A percentile compares a stretch with the other conserved stretches of the same genome.
Evolutionary conservation across 495 filamentous ascomycete genomes (phyloP).

Genomic region (Xylaria castorea): DNA sequence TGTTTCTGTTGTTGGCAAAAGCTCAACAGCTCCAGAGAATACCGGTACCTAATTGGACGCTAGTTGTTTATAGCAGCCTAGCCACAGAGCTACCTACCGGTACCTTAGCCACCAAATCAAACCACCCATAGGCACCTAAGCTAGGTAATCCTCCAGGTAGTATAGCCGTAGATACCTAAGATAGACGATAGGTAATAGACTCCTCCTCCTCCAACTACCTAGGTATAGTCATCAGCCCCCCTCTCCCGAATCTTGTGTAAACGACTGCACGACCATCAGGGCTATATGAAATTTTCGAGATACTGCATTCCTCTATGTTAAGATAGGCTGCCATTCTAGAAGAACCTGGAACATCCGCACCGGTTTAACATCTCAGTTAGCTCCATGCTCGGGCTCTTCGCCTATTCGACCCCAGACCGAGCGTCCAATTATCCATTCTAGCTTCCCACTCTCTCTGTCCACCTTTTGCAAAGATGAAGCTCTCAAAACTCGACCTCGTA

Average conservation of each 20-base stretch:
- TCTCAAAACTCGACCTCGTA: constrained; percentile 30
- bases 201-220: too few species aligned
- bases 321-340: background rate
- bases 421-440: constrained; percentile 36
- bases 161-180: too few species aligned
- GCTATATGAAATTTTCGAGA: background rate
- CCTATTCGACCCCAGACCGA: constrained; percentile 33
- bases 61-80: background rate
- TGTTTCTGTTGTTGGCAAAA: background rate
- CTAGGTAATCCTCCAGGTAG: too few species aligned
- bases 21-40: background rate
- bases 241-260: too few species aligned
- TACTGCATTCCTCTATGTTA: background rate
- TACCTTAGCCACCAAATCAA: background rate
- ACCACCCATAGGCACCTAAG: background rate
- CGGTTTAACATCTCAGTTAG: background rate
- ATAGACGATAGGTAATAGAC: too few species aligned
- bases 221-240: too few species aligned
- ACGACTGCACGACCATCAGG: background rate
- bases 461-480: constrained; percentile 37
- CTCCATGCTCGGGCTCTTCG: background rate
- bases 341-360: background rate
- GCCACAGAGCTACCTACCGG: background rate
- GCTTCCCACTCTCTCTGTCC: constrained; percentile 33
- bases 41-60: too few species aligned